A percentile compares a stretch with the other conserved stretches of the same genome.
Evolutionary conservation across 805 yeast genomes (phyloP).

Genomic region (Wickerhamomyces chaumierensis): DNA sequence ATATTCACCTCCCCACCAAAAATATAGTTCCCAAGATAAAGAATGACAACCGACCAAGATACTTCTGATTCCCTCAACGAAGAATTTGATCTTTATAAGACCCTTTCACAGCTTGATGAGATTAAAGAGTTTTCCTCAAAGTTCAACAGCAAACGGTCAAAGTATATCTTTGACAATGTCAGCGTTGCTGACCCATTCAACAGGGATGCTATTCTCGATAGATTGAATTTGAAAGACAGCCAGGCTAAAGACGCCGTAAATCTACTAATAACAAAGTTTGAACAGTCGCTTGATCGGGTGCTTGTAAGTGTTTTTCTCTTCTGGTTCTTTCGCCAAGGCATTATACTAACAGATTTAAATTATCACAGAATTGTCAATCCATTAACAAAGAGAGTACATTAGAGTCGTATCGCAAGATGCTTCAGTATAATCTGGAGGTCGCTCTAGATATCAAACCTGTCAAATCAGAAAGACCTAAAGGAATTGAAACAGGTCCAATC

Average conservation of each 20-base stretch:
- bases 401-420: not conserved
- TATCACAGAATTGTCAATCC: conserved; percentile 1
- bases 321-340: no score
- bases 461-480: not conserved
- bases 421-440: not conserved
- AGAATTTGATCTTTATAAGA: not conserved
- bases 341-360: not conserved
- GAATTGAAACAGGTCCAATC: not conserved
- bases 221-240: conserved; percentile 1
- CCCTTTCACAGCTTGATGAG: not conserved
- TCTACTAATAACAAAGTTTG: conserved; percentile 1
- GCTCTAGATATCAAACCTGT: not conserved
- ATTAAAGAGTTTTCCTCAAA: not conserved
- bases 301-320: conserved; percentile 1
- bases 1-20: no score
- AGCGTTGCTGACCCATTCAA: conserved; percentile 2
- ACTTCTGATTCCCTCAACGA: no score
- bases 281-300: conserved; percentile 1
- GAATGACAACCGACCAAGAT: no score
- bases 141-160: not conserved
- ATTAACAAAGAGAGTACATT: not conserved
- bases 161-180: conserved; percentile 1
- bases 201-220: not conserved
- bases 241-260: not conserved
- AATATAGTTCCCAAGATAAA: no score